Percentiles rank a stretch among this genome's conserved stretches.
Evolutionary conservation across 805 yeast species (phyloP).

Genomic region (Ogataea paradorogensis): DNA sequence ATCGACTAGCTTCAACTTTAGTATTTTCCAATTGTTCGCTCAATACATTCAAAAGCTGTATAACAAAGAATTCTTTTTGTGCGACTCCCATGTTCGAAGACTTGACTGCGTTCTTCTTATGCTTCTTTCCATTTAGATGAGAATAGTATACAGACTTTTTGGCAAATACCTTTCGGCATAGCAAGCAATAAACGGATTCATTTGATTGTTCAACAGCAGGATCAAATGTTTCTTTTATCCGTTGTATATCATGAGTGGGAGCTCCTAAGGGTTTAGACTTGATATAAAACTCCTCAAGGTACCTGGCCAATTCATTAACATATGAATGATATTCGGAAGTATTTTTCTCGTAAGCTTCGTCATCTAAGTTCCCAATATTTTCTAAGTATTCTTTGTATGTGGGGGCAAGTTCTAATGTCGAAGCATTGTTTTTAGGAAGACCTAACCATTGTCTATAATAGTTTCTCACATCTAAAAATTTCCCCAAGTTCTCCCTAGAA

Average conservation of each 20-base stretch:
- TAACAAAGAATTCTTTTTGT: constrained; percentile 38
- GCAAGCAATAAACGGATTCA: constrained; percentile 48
- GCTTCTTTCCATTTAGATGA: constrained; percentile 76
- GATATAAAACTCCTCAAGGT: constrained; percentile 47
- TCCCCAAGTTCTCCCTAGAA: constrained; percentile 63
- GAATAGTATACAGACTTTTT: constrained; percentile 62
- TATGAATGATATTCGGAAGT: constrained; percentile 42
- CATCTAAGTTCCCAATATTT: constrained; percentile 11
- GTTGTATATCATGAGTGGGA: constrained; percentile 31
- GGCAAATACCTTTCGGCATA: constrained; percentile 63
- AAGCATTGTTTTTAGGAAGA: constrained; percentile 29
- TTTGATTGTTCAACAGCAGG: constrained; percentile 14
- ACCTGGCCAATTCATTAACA: constrained; percentile 42
- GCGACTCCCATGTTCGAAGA: constrained; percentile 5
- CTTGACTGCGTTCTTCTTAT: constrained; percentile 45
- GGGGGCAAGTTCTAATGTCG: constrained; percentile 14
- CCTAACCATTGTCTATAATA: constrained; percentile 55
- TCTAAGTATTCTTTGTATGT: constrained; percentile 20
- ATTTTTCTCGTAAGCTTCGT: constrained; percentile 27
- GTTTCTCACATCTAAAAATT: constrained; percentile 52
- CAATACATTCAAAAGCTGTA: constrained; percentile 37
- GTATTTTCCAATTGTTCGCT: constrained; percentile 46
- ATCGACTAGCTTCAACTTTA: constrained; percentile 59
- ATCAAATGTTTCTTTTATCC: constrained; percentile 23
- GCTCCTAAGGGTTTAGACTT: constrained; percentile 49